These are phyloP conservation scores for Eimeria brunetti DNA, from an alignment of 169 alveolate genomes.

Conservation along the genomic window DNA sequence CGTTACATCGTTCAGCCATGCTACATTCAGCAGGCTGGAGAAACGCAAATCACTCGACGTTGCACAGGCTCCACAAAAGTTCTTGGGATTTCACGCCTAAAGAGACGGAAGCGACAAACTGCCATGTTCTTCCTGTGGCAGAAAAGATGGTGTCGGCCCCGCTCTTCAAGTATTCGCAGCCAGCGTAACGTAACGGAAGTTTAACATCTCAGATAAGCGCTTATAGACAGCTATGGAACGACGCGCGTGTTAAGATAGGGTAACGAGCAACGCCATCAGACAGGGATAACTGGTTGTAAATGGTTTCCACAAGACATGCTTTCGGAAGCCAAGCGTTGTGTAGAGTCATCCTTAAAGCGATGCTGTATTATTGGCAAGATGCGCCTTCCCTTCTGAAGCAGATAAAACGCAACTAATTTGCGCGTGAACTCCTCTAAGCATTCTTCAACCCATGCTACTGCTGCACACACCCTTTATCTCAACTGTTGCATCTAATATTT, in stretches of 20 bases:
- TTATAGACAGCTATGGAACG: neutral
- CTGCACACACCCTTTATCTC: too few relatives aligned
- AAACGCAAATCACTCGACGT: too few relatives aligned
- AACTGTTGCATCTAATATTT: too few relatives aligned
- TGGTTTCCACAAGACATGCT: neutral
- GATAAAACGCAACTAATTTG: too few relatives aligned
- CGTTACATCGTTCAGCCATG: too few relatives aligned
- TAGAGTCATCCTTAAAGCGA: too few relatives aligned
- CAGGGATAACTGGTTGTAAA: slow-evolving; percentile 32
- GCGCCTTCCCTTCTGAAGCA: too few relatives aligned
- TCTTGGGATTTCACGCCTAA: neutral
- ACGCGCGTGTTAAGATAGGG: neutral
- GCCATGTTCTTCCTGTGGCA: slow-evolving; percentile 11
- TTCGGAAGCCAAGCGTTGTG: slow-evolving; percentile 63
- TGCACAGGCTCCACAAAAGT: neutral
- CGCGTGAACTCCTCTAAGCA: too few relatives aligned
- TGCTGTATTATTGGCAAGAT: too few relatives aligned
- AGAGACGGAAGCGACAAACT: neutral
- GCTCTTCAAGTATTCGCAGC: slow-evolving; percentile 14
- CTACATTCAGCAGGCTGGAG: too few relatives aligned
- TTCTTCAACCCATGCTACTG: too few relatives aligned
- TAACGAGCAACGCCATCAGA: neutral
- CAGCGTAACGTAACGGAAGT: slow-evolving; percentile 10
- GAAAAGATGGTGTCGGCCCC: neutral
- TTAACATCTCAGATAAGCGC: neutral